A percentile compares a stretch with the other conserved stretches of the same genome.
phyloP scores from a whole-genome alignment of 2,329 filamentous ascomycete genomes.

The Trichoderma lentiforme region DNA sequence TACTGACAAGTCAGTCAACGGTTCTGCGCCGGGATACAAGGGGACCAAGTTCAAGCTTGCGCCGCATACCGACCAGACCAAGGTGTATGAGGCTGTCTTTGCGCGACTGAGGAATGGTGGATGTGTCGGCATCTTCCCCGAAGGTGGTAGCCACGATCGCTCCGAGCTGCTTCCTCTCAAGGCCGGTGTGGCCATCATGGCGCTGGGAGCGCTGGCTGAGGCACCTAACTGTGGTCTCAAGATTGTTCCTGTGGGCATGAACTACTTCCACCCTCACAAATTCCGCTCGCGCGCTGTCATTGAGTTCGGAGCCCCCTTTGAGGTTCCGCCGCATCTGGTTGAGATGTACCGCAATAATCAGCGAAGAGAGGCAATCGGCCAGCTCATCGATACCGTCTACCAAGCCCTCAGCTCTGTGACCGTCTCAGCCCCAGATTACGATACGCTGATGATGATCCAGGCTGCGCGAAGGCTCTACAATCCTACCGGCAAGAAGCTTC shows the following conservation, averaged over 20 bases:
- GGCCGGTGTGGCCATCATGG: slow-evolving; percentile 97
- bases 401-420: slow-evolving; percentile 83
- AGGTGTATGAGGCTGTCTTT: slow-evolving; percentile 93
- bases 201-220: slow-evolving; percentile 80
- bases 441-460: slow-evolving; percentile 95
- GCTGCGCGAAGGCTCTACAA: slow-evolving; percentile 91
- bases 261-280: slow-evolving; percentile 99
- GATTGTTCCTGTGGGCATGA: slow-evolving; percentile 97
- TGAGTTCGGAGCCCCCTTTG: slow-evolving; percentile 88
- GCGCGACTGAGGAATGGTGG: slow-evolving; percentile 75
- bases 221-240: slow-evolving; percentile 84
- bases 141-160: slow-evolving; percentile 93
- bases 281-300: slow-evolving; percentile 94
- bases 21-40: slow-evolving; percentile 59
- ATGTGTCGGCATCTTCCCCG: slow-evolving; percentile 94
- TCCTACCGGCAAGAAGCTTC: slow-evolving; percentile 88
- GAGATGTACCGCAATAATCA: slow-evolving; percentile 81
- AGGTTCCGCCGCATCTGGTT: slow-evolving; percentile 78
- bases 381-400: slow-evolving; percentile 82
- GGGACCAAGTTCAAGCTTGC: slow-evolving; percentile 84
- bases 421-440: slow-evolving; percentile 88
- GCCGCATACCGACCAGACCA: slow-evolving; percentile 89
- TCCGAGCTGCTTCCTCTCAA: slow-evolving; percentile 89
- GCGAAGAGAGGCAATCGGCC: slow-evolving; percentile 80
- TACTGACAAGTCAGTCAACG: slow-evolving; percentile 51